A percentile compares a stretch with the other conserved stretches of the same genome.
Conservation (phyloP, 129 eudicot species). For the Deinandra increscens region DNA sequence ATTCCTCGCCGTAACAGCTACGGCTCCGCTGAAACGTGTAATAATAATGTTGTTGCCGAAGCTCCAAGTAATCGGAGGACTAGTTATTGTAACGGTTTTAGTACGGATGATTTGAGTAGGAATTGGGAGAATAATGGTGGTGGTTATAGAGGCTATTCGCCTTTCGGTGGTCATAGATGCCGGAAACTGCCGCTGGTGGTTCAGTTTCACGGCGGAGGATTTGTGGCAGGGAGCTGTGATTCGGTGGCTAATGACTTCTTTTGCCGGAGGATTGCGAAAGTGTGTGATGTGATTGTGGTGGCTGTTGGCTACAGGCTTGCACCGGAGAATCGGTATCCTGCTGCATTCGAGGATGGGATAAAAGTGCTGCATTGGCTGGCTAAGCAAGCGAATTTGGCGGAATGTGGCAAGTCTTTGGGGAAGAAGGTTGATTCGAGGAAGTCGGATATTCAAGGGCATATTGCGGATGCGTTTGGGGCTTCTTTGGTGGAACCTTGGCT, state of each 20-base stretch:
- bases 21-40: conserved; percentile 26
- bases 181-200: conserved; percentile 76
- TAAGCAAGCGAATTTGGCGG: conserved; percentile 40
- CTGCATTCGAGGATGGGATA: conserved; percentile 39
- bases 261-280: conserved; percentile 76
- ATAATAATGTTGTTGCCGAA: neutral
- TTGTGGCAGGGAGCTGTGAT: conserved; percentile 86
- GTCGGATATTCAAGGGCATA: conserved; percentile 60
- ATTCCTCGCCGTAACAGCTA: conserved; percentile 50
- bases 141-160: conserved; percentile 69
- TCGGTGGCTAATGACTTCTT: conserved; percentile 78
- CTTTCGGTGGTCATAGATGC: conserved; percentile 34
- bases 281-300: conserved; percentile 88
- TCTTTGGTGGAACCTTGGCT: conserved; percentile 97
- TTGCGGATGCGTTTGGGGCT: conserved; percentile 91
- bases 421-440: conserved; percentile 45
- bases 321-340: conserved; percentile 63
- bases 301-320: conserved; percentile 93
- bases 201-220: conserved; percentile 96
- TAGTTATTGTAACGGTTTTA: conserved; percentile 43
- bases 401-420: conserved; percentile 45
- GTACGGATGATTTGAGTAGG: conserved; percentile 42
- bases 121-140: conserved; percentile 56
- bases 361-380: conserved; percentile 39
- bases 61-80: conserved; percentile 40